Evolutionary conservation across 2,329 filamentous ascomycete species (phyloP).

Genomic region (Ramularia endophylla): DNA sequence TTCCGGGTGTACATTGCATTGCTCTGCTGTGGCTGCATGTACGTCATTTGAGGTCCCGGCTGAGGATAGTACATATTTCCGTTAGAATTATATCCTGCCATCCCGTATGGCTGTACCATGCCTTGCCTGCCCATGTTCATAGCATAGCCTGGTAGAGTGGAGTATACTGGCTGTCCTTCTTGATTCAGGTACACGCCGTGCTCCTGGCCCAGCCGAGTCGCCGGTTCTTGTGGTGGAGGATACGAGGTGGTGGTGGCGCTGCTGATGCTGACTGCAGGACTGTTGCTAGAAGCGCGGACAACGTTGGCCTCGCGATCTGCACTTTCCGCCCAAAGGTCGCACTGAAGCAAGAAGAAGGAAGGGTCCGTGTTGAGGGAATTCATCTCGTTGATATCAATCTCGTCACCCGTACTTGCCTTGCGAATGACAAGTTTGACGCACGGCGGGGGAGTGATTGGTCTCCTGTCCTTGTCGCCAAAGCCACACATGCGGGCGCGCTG

Average conservation of each 20-base stretch:
- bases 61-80: slow-evolving; percentile 16
- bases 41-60: slow-evolving; percentile 12
- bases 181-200: slow-evolving; percentile 14
- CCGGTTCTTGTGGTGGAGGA: slow-evolving; percentile 45
- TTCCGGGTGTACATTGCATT: slow-evolving; percentile 87
- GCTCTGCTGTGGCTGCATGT: slow-evolving; percentile 28
- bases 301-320: slow-evolving; percentile 61
- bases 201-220: slow-evolving; percentile 13
- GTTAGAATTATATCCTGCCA: slow-evolving; percentile 5
- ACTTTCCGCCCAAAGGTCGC: slow-evolving; percentile 62
- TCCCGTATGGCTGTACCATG: slow-evolving; percentile 1
- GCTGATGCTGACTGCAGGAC: slow-evolving; percentile 65
- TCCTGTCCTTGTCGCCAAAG: slow-evolving; percentile 97
- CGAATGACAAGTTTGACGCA: slow-evolving; percentile 79
- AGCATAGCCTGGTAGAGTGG: slow-evolving; percentile 15
- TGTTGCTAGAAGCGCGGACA: slow-evolving; percentile 58
- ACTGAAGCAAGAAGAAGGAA: slow-evolving; percentile 55
- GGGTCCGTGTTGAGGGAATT: slow-evolving; percentile 51
- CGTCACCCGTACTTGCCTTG: slow-evolving; percentile 67
- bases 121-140: slow-evolving; percentile 11
- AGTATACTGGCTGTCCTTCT: slow-evolving; percentile 19
- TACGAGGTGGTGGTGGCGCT: slow-evolving; percentile 76
- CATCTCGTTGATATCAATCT: slow-evolving; percentile 71
- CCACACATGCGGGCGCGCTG: slow-evolving; percentile 95
- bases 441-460: slow-evolving; percentile 92